Conservation (phyloP, 225 moss, liverwort and hornwort species). For the Polytrichum formosum region DNA sequence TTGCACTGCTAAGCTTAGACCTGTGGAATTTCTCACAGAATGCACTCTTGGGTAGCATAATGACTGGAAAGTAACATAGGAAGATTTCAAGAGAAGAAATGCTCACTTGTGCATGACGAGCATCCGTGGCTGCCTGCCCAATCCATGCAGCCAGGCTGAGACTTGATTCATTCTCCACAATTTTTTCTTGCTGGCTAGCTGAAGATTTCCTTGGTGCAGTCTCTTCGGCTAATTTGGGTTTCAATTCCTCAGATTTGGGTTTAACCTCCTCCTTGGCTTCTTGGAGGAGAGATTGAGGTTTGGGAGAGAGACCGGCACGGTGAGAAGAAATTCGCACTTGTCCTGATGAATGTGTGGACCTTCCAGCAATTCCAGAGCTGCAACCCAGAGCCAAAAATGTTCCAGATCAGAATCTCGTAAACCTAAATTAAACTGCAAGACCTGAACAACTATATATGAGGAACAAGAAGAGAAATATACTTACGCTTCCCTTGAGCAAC, state of each 20-base stretch:
- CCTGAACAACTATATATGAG: too few species aligned
- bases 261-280: not conserved
- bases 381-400: not conserved
- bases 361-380: slow-evolving; percentile 23
- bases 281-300: slow-evolving; percentile 21
- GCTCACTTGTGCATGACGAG: too few species aligned
- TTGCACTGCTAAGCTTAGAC: too few species aligned
- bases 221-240: too few species aligned
- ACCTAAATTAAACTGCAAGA: too few species aligned
- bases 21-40: too few species aligned
- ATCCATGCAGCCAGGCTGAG: slow-evolving; percentile 50
- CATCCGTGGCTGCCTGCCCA: slow-evolving; percentile 28
- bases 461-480: not conserved
- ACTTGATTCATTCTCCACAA: slow-evolving; percentile 35
- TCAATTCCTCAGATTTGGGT: too few species aligned
- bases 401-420: too few species aligned
- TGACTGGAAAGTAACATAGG: too few species aligned
- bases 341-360: slow-evolving; percentile 2
- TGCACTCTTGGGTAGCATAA: too few species aligned
- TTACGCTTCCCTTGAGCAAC: slow-evolving; percentile 25
- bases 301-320: slow-evolving; percentile 42
- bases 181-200: slow-evolving; percentile 6
- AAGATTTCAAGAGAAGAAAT: too few species aligned
- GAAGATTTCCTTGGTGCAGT: not conserved
- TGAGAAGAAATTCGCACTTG: slow-evolving; percentile 42